Percentiles rank a stretch among this genome's conserved stretches.
These are phyloP conservation scores for Verruconis gallopava DNA, from an alignment of 2,329 filamentous ascomycete genomes.

Conservation along the genomic window DNA sequence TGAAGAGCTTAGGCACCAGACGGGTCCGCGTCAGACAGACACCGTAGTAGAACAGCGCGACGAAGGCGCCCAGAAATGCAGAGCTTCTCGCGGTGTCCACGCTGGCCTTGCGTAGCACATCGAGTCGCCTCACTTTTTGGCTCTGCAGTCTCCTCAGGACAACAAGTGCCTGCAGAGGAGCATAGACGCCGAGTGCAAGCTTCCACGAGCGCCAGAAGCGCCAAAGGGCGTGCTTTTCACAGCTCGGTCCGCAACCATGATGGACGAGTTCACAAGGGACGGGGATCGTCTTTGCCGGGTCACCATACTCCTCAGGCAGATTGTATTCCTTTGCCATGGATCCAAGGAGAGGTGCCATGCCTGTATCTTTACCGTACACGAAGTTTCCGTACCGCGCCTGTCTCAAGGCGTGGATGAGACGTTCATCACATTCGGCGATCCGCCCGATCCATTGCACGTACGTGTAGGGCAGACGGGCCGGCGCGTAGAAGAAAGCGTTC, in stretches of 20 bases:
- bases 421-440: constrained; percentile 60
- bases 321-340: constrained; percentile 60
- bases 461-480: constrained; percentile 53
- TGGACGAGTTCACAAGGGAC: constrained; percentile 78
- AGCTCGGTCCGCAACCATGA: constrained; percentile 60
- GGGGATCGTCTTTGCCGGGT: constrained; percentile 55
- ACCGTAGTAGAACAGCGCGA: constrained; percentile 71
- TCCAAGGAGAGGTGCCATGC: constrained; percentile 53
- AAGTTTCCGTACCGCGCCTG: constrained; percentile 50
- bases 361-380: constrained; percentile 60
- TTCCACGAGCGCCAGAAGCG: constrained; percentile 57
- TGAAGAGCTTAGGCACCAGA: constrained; percentile 55
- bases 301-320: constrained; percentile 57
- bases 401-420: constrained; percentile 62
- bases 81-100: constrained; percentile 56
- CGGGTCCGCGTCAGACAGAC: constrained; percentile 67
- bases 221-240: constrained; percentile 58
- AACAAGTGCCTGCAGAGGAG: constrained; percentile 59
- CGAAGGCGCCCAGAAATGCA: constrained; percentile 64
- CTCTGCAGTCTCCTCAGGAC: constrained; percentile 30
- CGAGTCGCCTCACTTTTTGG: background rate
- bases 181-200: constrained; percentile 64
- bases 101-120: constrained; percentile 37
- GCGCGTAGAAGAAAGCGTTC: constrained; percentile 79
- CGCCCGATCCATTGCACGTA: constrained; percentile 76